Conservation (phyloP, 352 stramenopile genomes). For the Phytophthora chlamydospora region DNA sequence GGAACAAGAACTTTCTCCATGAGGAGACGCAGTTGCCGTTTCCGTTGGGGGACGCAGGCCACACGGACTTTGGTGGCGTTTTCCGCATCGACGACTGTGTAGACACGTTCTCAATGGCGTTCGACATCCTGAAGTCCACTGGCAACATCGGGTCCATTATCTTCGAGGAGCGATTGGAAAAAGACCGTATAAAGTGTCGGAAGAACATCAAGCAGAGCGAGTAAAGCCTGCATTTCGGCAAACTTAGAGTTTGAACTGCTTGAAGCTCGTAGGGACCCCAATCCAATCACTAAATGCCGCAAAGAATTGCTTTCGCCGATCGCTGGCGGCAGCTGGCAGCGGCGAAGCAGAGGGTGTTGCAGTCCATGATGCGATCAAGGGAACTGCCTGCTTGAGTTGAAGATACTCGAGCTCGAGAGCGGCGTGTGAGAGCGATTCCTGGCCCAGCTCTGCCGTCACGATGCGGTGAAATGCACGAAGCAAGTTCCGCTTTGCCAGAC, state of each 20-base stretch:
- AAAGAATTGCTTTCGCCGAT: constrained; percentile 37
- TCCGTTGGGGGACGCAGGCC: constrained; percentile 37
- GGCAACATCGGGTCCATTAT: constrained; percentile 60
- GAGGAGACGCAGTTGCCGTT: constrained; percentile 56
- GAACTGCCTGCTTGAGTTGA: constrained; percentile 43
- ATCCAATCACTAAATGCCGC: constrained; percentile 42
- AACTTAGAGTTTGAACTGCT: constrained; percentile 49
- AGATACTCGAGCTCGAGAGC: constrained; percentile 36
- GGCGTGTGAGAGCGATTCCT: neutral
- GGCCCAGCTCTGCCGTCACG: constrained; percentile 1
- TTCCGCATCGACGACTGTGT: constrained; percentile 75
- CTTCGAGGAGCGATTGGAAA: constrained; percentile 61
- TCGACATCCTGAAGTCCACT: constrained; percentile 58
- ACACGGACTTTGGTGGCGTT: constrained; percentile 63
- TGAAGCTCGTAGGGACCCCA: constrained; percentile 38
- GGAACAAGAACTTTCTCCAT: constrained; percentile 68
- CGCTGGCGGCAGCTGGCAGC: constrained; percentile 19
- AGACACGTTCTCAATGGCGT: constrained; percentile 72
- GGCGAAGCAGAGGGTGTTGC: constrained; percentile 25
- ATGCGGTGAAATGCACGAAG: constrained; percentile 55
- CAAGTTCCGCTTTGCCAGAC: constrained; percentile 64
- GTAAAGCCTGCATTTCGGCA: constrained; percentile 2
- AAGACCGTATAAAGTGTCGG: constrained; percentile 42
- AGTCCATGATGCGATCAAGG: constrained; percentile 26
- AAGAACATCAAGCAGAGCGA: constrained; percentile 21